Evolutionary conservation across 2,329 filamentous ascomycete genomes (phyloP), one percentile per base, ranked within the genome.

Genomic region (Aspergillus sergii): DNA sequence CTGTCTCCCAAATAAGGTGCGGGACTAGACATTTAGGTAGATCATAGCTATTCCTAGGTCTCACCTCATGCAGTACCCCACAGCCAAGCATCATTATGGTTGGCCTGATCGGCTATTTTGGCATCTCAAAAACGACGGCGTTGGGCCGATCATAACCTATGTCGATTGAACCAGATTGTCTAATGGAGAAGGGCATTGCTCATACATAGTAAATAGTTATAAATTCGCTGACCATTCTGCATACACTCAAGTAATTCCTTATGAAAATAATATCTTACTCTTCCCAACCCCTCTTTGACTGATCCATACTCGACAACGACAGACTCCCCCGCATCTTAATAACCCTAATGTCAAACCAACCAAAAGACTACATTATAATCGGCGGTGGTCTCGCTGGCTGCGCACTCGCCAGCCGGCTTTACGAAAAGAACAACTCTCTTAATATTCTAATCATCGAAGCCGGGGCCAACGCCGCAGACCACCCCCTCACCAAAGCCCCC

Each of bases 381-480:
- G 46, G 46, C 23, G 46, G 23, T 6, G 46, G 46, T 5, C 46
- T 50, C 12, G 70, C 70, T 8, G 76, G 75, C 28, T 68, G 63
- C 21, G 73, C 72, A 0, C 43, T 78, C 0, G 75, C 75, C 3
- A 69, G 74, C 2, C 69, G 73, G 6, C 68, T 78, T 4, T 65
- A 71, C 19, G 34, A 74, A 41, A 59, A 58, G 3, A 55, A 59
- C 8, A n/a, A 39, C 5, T 34, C 23, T 8, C 67, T 69, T 1
- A 36, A 57, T 0, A 72, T 78, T n/a, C 45, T 71, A 4, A 55
- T 79, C 3, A 64, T 77, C 14, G 76, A 79, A 64, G 72, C 73
- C n/a, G 76, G 75, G 0, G 60, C 69, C 0, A 69, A 78, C 56
- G 68, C 64, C 0, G 60, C 58, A 14, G 16, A 58, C 55, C 48